Conservation (phyloP, 2,329 filamentous ascomycete species). For the Phaeosphaeriaceae sp. region DNA sequence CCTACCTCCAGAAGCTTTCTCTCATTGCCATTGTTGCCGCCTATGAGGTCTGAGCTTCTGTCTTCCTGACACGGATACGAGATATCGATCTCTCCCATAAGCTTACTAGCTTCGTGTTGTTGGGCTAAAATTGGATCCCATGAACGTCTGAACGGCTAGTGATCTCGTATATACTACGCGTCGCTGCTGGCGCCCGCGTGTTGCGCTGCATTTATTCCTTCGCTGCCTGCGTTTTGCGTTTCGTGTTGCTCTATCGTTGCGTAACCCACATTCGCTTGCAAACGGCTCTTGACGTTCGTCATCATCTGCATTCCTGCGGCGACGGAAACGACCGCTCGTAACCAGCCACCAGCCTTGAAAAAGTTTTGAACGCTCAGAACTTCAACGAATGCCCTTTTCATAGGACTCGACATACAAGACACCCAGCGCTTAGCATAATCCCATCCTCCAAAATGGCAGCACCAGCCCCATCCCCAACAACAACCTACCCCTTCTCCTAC, state of each 20-base stretch:
- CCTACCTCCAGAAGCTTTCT: background rate
- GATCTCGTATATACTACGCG: constrained; percentile 2
- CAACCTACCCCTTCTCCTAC: constrained; percentile 20
- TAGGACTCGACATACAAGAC: background rate
- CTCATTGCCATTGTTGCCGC: background rate
- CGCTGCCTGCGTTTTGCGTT: background rate
- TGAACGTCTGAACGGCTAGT: background rate
- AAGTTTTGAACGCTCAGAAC: background rate
- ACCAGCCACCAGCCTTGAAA: background rate
- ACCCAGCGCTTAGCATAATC: too few relatives aligned
- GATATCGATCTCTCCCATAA: background rate
- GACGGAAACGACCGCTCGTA: background rate
- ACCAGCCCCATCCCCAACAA: constrained; percentile 11
- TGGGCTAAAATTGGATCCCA: constrained; percentile 1
- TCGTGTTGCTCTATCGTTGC: background rate
- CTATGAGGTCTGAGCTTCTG: background rate
- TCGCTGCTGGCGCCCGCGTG: background rate
- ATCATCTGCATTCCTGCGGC: background rate
- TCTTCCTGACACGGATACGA: constrained; percentile 1
- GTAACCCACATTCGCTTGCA: background rate
- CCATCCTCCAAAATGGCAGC: constrained; percentile 4
- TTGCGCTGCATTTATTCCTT: background rate
- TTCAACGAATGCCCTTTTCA: background rate
- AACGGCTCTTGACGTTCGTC: background rate
- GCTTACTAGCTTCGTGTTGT: background rate